phyloP scores from a whole-genome alignment of 768 basidiomycete genomes.

The Lactarius quietus region DNA sequence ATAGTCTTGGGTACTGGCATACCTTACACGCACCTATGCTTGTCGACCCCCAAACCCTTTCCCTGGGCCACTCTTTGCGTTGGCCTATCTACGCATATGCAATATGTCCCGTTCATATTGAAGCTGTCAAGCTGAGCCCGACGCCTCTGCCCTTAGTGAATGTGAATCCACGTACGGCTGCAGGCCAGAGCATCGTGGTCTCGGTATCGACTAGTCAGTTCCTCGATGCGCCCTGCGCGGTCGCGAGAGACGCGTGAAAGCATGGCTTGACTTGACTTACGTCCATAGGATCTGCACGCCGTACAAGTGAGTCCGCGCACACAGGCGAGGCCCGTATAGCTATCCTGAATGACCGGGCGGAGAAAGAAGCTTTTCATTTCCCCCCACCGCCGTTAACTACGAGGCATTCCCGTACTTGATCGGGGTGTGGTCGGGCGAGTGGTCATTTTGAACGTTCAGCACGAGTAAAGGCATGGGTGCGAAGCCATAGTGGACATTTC shows the following conservation, averaged over 20 bases:
- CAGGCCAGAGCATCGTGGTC: constrained; percentile 56
- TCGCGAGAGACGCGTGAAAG: too few relatives aligned
- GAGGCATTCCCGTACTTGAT: constrained; percentile 52
- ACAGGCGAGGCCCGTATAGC: constrained; percentile 54
- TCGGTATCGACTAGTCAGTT: constrained; percentile 68
- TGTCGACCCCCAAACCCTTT: constrained; percentile 20
- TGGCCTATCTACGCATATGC: constrained; percentile 54
- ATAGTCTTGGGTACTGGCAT: too few relatives aligned
- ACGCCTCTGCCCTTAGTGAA: neutral
- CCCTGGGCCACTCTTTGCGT: constrained; percentile 56
- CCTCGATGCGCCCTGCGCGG: constrained; percentile 33
- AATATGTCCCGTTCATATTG: constrained; percentile 52
- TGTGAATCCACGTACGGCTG: constrained; percentile 43
- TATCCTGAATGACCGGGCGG: constrained; percentile 54
- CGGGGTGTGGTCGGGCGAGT: constrained; percentile 40
- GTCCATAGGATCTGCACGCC: constrained; percentile 64
- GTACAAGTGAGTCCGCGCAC: constrained; percentile 49
- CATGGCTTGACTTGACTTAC: constrained; percentile 38
- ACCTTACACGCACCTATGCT: too few relatives aligned
- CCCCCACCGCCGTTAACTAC: constrained; percentile 31
- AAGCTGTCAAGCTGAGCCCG: too few relatives aligned
- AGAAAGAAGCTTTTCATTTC: constrained; percentile 50
- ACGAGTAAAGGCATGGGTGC: constrained; percentile 2
- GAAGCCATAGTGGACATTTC: neutral
- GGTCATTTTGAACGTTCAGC: neutral